Base-by-base conservation (phyloP, 441 rosid species). In the California macrophylla region DNA sequence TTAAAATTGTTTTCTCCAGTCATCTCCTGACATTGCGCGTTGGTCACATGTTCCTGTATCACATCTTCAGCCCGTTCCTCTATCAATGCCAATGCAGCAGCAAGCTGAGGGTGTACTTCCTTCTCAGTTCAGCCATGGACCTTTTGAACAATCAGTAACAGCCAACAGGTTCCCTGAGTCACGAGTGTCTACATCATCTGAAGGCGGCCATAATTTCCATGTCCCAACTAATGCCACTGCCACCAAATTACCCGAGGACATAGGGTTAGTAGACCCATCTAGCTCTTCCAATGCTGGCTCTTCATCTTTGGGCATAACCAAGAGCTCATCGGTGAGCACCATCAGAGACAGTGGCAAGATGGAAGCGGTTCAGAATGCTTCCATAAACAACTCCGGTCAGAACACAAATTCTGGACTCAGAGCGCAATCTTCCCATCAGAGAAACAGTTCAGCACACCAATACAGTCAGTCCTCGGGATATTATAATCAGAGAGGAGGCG, bases 1-100 rank as follows among this genome's bases (percentile, higher is more conserved):
- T 6, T 66, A 23, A 30, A 70, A 34, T 69, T 77, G 29, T 75
- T 67, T 34, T 79, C 54, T 52, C 65, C 89, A 92, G 99, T 75
- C 94, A 28, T 71, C 96, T 67, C 80, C 93, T 54, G 96, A 92
- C 77, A 77, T 84, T 80, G 80, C 94, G 80, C 89, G 81, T 29
- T 92, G 99, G 97, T 79, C 96, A 0, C 93, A 87, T 79, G 81
- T 89, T 81, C 86, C 93, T 25, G 68, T 85, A 73, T 71, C 89
- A 0, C 77, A 87, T 20, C 82, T 86, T 58, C 96, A 85, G 61
- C 79, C 87, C 12, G 76, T 76, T 66, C 75, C 90, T 45, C 83
- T 81, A 38, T 74, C 93, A 65, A 72, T 83, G 81, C 86, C 90
- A 72, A 72, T 82, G 78, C 96, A 86, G 80, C 95, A 84, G 72